Percentiles rank a stretch among this genome's conserved stretches.
Evolutionary conservation across 371 early-diverging fungal species (phyloP).

Genomic region (Mucor racemosus): DNA sequence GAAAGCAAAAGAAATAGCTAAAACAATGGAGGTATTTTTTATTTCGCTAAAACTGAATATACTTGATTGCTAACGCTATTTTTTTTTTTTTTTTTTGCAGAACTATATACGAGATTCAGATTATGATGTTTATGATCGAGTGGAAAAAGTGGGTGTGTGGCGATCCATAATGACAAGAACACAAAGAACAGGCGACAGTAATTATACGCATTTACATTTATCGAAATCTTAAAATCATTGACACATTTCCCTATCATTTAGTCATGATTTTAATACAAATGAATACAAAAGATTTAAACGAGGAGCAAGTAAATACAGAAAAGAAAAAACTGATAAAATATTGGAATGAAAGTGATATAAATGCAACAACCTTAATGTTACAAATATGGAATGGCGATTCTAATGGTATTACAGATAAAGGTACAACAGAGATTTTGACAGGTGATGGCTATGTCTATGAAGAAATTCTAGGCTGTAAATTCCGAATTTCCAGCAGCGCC

Average conservation of each 20-base stretch:
- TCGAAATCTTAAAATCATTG: slow-evolving; percentile 13
- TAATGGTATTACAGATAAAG: slow-evolving; percentile 63
- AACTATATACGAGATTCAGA: slow-evolving; percentile 51
- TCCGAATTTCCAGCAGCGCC: slow-evolving; percentile 75
- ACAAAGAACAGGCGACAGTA: slow-evolving; percentile 50
- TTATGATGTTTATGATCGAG: slow-evolving; percentile 64
- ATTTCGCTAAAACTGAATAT: too few relatives aligned
- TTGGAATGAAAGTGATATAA: slow-evolving; percentile 32
- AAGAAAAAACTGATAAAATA: slow-evolving; percentile 39
- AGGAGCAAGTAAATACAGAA: slow-evolving; percentile 46
- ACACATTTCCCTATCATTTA: slow-evolving; percentile 9
- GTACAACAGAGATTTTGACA: slow-evolving; percentile 47
- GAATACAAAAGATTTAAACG: slow-evolving; percentile 49
- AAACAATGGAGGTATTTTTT: slow-evolving; percentile 42
- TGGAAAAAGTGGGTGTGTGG: slow-evolving; percentile 70
- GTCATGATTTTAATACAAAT: slow-evolving; percentile 72
- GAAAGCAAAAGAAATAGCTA: slow-evolving; percentile 59
- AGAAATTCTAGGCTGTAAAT: slow-evolving; percentile 64
- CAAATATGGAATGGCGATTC: slow-evolving; percentile 61
- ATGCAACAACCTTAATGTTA: slow-evolving; percentile 59
- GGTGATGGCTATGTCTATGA: slow-evolving; percentile 72
- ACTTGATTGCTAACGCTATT: neutral
- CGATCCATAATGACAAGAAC: slow-evolving; percentile 69
- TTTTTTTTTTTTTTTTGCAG: slow-evolving; percentile 16
- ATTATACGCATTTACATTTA: neutral